Base-by-base conservation (phyloP, 2,329 filamentous ascomycete genomes). In the Stemphylium vesicarium region DNA sequence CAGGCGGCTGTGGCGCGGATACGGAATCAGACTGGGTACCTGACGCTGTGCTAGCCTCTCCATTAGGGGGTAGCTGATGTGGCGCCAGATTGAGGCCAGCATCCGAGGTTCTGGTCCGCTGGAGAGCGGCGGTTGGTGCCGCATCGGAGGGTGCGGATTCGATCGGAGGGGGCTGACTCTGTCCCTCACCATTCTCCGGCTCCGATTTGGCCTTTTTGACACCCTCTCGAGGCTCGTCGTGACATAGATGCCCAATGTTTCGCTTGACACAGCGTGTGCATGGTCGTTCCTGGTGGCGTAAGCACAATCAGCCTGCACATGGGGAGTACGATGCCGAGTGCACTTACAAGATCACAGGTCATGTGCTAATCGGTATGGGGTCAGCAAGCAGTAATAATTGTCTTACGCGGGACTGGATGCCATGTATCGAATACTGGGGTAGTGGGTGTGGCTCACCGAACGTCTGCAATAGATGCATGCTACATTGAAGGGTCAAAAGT, bases 191-290 rank as follows among this genome's bases (percentile, higher is more conserved):
- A 43, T 61, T 73, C 37, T 79, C 78, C 31, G 74, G 66, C 18
- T 81, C 79, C 35, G 77, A 77, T 79, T 94, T 96, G 67, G 84
- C 79, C 78, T 93, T 94, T 79, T 95, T 96, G 56, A 88, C 85
- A 65, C 64, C 64, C 72, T 99, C 94, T 77, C 94, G 88, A 65
- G 93, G 94, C 79, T 98, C 95, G 78, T 99, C 95, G 80, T 97
- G 95, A 78, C 95, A 99, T 64, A 99, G 84, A 78, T 99, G 95
- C 70, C 94, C 95, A 77, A 99, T 99, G 80, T 96, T 96, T 73
- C 95, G 89, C 81, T 98, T 99, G 79, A 98, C 91, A 82, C 95
- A 99, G 79, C 95, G 87, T 70, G 92, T 94, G 84, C 95, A 99
- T 71, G 95, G 95, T 75, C 95, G 89, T 81, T 96, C 92, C 92